phyloP scores from a whole-genome alignment of 2,329 filamentous ascomycete species.

The Pestalotiopsis sp. region DNA sequence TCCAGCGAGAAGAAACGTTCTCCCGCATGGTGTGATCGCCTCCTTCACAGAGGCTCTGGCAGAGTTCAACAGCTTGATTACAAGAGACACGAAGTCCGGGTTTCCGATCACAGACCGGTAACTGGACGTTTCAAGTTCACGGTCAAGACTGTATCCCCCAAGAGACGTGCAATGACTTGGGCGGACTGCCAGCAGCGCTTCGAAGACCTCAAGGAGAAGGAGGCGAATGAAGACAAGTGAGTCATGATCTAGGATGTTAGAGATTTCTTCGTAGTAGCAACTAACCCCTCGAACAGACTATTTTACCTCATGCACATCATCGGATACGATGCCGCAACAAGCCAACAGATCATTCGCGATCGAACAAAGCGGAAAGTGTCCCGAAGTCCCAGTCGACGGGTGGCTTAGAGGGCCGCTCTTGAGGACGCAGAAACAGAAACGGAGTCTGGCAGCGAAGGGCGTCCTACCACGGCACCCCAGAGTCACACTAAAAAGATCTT shows the following conservation, averaged over 20 bases:
- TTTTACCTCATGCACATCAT: constrained; percentile 54
- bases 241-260: constrained; percentile 33
- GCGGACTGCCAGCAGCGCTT: constrained; percentile 76
- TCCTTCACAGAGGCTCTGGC: constrained; percentile 83
- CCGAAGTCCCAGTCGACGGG: constrained; percentile 21
- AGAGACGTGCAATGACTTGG: constrained; percentile 67
- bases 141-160: constrained; percentile 78
- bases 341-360: constrained; percentile 48
- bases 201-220: constrained; percentile 68
- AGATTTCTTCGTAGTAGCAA: background rate
- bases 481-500: constrained; percentile 7
- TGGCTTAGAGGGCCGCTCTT: constrained; percentile 19
- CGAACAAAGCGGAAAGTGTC: constrained; percentile 25
- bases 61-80: constrained; percentile 89
- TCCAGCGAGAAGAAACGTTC: constrained; percentile 91
- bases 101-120: constrained; percentile 92
- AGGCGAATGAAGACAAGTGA: constrained; percentile 78
- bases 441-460: background rate
- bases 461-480: background rate
- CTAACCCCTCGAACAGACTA: constrained; percentile 37
- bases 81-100: constrained; percentile 81
- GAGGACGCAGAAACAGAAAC: constrained; percentile 5
- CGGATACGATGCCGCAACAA: constrained; percentile 57
- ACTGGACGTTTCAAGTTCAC: constrained; percentile 82
- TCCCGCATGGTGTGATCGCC: constrained; percentile 94